Conservation (phyloP, 345 rosid species). For the Gossypium bickii region DNA sequence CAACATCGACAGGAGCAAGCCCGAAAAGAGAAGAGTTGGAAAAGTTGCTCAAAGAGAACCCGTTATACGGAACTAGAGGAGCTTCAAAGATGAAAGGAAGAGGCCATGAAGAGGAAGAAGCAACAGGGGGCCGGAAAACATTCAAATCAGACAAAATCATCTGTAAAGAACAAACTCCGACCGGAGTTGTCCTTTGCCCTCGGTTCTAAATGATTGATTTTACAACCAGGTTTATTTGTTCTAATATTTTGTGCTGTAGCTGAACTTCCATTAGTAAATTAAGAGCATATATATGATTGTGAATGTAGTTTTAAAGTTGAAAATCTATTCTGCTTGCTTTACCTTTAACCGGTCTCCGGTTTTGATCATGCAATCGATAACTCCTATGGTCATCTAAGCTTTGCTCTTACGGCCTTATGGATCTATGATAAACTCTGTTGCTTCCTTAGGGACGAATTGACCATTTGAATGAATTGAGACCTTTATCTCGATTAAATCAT, state of each 20-base stretch:
- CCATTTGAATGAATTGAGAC: neutral
- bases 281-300: neutral
- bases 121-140: slow-evolving; percentile 90
- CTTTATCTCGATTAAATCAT: neutral
- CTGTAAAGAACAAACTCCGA: slow-evolving; percentile 91
- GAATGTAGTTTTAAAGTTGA: neutral
- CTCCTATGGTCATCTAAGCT: neutral
- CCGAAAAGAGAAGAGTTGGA: slow-evolving; percentile 61
- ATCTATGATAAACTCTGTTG: neutral
- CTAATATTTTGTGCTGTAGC: neutral
- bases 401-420: neutral
- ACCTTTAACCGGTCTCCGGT: no score
- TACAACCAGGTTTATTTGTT: slow-evolving; percentile 25
- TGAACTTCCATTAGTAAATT: neutral
- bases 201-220: slow-evolving; percentile 59
- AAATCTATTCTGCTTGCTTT: neutral
- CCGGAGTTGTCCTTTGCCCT: slow-evolving; percentile 88
- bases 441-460: neutral
- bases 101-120: slow-evolving; percentile 73
- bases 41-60: slow-evolving; percentile 71
- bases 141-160: slow-evolving; percentile 70
- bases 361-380: no score
- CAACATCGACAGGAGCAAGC: slow-evolving; percentile 52
- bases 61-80: slow-evolving; percentile 73
- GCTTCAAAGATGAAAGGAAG: slow-evolving; percentile 79